Evolutionary conservation across 257 asterid species (phyloP), one percentile per base, ranked within the genome.

Genomic region (Thymus quinquecostatus): DNA sequence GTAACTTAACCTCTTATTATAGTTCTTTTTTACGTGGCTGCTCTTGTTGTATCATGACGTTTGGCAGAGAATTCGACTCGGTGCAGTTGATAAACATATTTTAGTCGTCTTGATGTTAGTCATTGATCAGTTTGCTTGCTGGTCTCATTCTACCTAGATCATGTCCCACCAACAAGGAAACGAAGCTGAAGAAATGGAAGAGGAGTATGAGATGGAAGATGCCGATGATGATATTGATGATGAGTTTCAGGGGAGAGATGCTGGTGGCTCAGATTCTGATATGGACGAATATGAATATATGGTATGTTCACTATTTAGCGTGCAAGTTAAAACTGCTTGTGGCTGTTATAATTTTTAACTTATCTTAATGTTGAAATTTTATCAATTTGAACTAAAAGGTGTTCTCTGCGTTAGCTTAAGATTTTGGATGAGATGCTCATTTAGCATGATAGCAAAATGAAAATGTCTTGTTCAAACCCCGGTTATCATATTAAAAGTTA

Each of bases 171-270:
- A 79, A 50, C 85, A 78, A 68, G 92, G 62, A 56, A 85, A 86
- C 32, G 86, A 83, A 56, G 92, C 86, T 71, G 97, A 87, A 40
- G 89, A 82, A 75, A 79, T 90, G 92, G 98, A 84, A 64, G 96
- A 90, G 62, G 98, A 88, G 65, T 87, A 86, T 71, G 96, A 90
- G 68, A 86, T 87, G 93, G 98, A 90, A 68, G 89, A 87, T 73
- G 83, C 85, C 6, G 95, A 92, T 55, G 84, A 86, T 71, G 91
- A 86, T 68, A 79, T 90, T 87, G 90, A 86, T 51, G 86, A 84
- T 60, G 95, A 87, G 73, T 69, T 88, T 70, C 82, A 70, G 47
- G 90, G 71, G 40, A 75, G 85, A 76, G 89, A 86, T 73, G 81
- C 65, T 41, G 92, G 78, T 70, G 88, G 83, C 66, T 87, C 96